Evolutionary conservation across 1,284 basidiomycete genomes (phyloP).

Genomic region (Sporisorium scitamineum): DNA sequence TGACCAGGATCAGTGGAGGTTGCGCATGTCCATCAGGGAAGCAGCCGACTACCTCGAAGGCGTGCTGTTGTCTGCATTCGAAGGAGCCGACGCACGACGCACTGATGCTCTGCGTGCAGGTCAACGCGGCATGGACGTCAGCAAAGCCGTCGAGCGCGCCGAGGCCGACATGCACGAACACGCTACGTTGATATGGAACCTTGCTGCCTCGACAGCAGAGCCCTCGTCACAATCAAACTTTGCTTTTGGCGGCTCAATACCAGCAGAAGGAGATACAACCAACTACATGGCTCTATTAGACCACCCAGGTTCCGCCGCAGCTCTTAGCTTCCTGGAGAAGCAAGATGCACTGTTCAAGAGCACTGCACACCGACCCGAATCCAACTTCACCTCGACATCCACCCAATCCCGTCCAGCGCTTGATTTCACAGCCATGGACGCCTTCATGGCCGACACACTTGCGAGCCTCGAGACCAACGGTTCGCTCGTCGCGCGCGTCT

Average conservation of each 20-base stretch:
- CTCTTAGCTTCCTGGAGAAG: slow-evolving; percentile 85
- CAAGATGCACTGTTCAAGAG: slow-evolving; percentile 89
- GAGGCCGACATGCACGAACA: slow-evolving; percentile 44
- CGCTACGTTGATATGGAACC: slow-evolving; percentile 36
- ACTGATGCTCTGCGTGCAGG: slow-evolving; percentile 49
- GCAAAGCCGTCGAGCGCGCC: slow-evolving; percentile 41
- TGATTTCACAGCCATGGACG: slow-evolving; percentile 92
- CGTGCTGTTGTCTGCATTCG: slow-evolving; percentile 83
- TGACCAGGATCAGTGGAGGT: slow-evolving; percentile 25
- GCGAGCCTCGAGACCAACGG: slow-evolving; percentile 79
- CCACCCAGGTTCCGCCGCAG: slow-evolving; percentile 35
- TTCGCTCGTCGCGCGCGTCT: slow-evolving; percentile 82
- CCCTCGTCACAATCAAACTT: neutral
- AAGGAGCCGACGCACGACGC: slow-evolving; percentile 78
- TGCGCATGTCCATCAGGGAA: slow-evolving; percentile 69
- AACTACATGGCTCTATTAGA: slow-evolving; percentile 78
- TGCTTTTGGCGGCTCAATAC: slow-evolving; percentile 45
- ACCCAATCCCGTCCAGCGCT: slow-evolving; percentile 70
- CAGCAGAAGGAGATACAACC: slow-evolving; percentile 81
- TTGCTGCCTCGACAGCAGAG: slow-evolving; percentile 22
- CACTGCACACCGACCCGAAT: slow-evolving; percentile 78
- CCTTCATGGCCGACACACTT: slow-evolving; percentile 81
- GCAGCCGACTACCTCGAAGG: slow-evolving; percentile 86
- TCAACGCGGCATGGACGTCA: slow-evolving; percentile 43
- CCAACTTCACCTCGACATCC: slow-evolving; percentile 72